phyloP scores from a whole-genome alignment of 495 filamentous ascomycete species.

The Xylaria scruposa region DNA sequence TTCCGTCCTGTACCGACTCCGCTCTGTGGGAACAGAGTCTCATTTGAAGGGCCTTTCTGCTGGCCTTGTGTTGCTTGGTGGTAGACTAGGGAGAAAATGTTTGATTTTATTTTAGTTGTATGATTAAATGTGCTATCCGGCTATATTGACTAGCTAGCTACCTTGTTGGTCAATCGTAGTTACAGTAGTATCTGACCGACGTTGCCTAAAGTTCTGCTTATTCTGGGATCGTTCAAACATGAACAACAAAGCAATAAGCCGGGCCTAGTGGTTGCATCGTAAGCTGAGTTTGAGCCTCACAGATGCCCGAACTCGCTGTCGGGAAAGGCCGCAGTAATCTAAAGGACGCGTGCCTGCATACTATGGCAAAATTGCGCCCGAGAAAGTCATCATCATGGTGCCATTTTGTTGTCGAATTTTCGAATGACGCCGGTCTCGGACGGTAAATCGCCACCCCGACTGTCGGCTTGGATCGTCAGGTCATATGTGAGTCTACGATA shows the following conservation, averaged over 20 bases:
- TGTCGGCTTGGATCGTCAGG: constrained; percentile 17
- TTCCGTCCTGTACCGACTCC: neutral
- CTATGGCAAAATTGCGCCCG: neutral
- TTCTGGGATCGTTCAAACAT: neutral
- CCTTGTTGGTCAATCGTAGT: neutral
- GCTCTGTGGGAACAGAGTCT: neutral
- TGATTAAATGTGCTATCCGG: neutral
- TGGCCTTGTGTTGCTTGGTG: neutral
- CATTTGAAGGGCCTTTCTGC: constrained; percentile 1
- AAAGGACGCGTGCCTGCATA: neutral
- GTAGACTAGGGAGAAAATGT: neutral
- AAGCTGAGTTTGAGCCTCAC: constrained; percentile 9
- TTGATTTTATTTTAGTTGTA: neutral
- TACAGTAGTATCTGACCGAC: neutral
- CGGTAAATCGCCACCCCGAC: constrained; percentile 15
- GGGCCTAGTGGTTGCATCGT: neutral
- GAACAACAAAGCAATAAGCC: neutral
- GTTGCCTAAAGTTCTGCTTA: neutral
- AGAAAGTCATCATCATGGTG: constrained; percentile 12
- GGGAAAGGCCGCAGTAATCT: constrained; percentile 19
- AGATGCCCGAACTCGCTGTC: constrained; percentile 12
- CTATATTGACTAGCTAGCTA: neutral
- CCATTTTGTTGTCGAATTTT: constrained; percentile 15
- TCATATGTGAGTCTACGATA: constrained; percentile 2
- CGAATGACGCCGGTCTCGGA: constrained; percentile 24